These are phyloP conservation scores for Albugo candida DNA, from an alignment of 352 stramenopile genomes.

Conservation along the genomic window DNA sequence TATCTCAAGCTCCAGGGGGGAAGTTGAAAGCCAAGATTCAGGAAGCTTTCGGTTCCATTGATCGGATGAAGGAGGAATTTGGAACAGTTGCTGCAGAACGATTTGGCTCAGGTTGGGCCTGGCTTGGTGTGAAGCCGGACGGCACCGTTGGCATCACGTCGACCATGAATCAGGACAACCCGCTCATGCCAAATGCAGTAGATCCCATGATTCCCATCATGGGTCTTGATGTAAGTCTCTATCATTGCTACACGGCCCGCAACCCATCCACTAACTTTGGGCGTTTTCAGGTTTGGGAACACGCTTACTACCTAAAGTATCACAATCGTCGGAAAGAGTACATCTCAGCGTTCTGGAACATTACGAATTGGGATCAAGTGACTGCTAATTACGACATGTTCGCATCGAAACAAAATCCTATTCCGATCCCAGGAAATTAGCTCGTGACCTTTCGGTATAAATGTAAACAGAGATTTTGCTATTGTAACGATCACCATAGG, in stretches of 20 bases:
- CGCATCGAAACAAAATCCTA: slow-evolving; percentile 22
- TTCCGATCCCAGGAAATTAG: slow-evolving; percentile 14
- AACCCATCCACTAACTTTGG: not conserved
- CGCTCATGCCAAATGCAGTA: slow-evolving; percentile 14
- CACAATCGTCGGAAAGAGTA: slow-evolving; percentile 27
- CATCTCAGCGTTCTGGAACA: slow-evolving; percentile 27
- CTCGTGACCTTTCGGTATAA: not conserved
- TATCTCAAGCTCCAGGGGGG: slow-evolving; percentile 4
- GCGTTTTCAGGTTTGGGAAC: slow-evolving; percentile 23
- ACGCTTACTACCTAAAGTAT: slow-evolving; percentile 43
- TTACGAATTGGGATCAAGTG: slow-evolving; percentile 24
- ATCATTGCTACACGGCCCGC: not conserved
- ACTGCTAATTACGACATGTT: slow-evolving; percentile 40
- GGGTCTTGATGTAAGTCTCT: slow-evolving; percentile 27
- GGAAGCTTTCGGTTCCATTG: slow-evolving; percentile 18
- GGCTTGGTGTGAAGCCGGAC: slow-evolving; percentile 26
- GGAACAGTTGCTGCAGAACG: slow-evolving; percentile 15
- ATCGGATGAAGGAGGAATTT: slow-evolving; percentile 36
- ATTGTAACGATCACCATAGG: too few relatives aligned
- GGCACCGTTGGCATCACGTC: slow-evolving; percentile 71
- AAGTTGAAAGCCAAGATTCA: slow-evolving; percentile 27
- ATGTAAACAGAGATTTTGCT: not conserved
- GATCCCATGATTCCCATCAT: slow-evolving; percentile 53
- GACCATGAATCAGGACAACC: slow-evolving; percentile 73
- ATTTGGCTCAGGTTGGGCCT: slow-evolving; percentile 41